A percentile compares a stretch with the other conserved stretches of the same genome.
These are phyloP conservation scores for Populus hybrid DNA, from an alignment of 441 rosid genomes.

Conservation along the genomic window DNA sequence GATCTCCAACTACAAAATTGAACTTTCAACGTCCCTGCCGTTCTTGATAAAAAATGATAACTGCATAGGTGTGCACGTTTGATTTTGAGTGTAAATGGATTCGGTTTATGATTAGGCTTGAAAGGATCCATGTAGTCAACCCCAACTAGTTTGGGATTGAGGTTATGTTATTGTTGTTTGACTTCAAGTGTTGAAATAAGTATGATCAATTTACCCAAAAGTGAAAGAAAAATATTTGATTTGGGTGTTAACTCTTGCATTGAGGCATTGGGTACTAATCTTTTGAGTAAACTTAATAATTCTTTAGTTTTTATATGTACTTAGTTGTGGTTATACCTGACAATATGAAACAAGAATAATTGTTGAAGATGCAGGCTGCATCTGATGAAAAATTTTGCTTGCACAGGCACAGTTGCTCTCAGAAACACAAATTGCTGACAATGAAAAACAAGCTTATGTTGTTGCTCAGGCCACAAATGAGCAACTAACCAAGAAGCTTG, in stretches of 20 bases:
- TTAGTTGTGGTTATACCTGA: not conserved
- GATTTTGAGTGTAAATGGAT: not conserved
- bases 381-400: constrained; percentile 4
- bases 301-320: not conserved
- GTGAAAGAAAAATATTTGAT: not conserved
- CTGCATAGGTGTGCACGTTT: not conserved
- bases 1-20: not conserved
- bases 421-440: constrained; percentile 55
- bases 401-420: constrained; percentile 55
- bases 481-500: constrained; percentile 65
- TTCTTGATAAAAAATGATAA: not conserved
- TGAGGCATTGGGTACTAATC: not conserved
- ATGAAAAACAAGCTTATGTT: constrained; percentile 43
- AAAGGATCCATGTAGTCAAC: not conserved
- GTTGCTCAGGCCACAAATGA: constrained; percentile 55
- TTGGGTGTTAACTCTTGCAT: not conserved
- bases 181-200: not conserved
- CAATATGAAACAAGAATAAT: not conserved
- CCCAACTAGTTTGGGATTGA: not conserved
- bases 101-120: not conserved
- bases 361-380: not conserved
- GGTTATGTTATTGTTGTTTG: not conserved
- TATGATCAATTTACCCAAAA: too few species aligned
- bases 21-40: not conserved
- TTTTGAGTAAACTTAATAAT: not conserved